These are phyloP conservation scores for Bauhinia variegata DNA, from an alignment of 306 rosid genomes.

Conservation along the genomic window DNA sequence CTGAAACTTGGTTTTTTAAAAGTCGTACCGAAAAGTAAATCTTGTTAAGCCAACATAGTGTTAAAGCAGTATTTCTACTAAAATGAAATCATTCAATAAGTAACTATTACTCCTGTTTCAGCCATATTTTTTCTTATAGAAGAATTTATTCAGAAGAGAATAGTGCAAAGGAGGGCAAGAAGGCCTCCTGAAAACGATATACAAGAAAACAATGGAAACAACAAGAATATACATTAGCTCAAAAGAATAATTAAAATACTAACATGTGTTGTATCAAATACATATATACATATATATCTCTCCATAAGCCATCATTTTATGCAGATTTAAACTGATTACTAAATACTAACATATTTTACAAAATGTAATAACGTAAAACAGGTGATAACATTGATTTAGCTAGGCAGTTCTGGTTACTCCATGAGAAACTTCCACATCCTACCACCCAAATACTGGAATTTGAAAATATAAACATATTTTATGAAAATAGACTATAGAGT, in stretches of 20 bases:
- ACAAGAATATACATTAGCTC: too few species aligned
- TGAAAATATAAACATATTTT: conserved; percentile 14
- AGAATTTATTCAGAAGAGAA: too few species aligned
- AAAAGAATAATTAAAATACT: too few species aligned
- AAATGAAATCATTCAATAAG: conserved; percentile 21
- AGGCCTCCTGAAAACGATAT: too few species aligned
- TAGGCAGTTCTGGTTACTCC: not conserved
- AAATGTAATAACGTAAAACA: conserved; percentile 22
- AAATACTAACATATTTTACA: not conserved
- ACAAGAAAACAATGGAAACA: too few species aligned
- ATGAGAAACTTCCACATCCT: conserved; percentile 13
- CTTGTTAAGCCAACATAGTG: conserved; percentile 7
- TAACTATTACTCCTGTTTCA: conserved; percentile 15
- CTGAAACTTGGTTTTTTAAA: not conserved
- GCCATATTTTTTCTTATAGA: not conserved
- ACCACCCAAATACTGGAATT: conserved; percentile 20
- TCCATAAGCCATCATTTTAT: conserved; percentile 16
- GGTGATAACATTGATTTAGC: conserved; percentile 7
- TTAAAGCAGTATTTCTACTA: conserved; percentile 7
- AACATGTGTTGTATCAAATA: not conserved
- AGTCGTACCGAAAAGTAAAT: not conserved
- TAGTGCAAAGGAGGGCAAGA: too few species aligned
- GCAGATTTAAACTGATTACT: not conserved
- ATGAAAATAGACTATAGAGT: conserved; percentile 13
- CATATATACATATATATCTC: conserved; percentile 6